Conservation (phyloP, 768 basidiomycete genomes). For the Lyophyllum decastes region DNA sequence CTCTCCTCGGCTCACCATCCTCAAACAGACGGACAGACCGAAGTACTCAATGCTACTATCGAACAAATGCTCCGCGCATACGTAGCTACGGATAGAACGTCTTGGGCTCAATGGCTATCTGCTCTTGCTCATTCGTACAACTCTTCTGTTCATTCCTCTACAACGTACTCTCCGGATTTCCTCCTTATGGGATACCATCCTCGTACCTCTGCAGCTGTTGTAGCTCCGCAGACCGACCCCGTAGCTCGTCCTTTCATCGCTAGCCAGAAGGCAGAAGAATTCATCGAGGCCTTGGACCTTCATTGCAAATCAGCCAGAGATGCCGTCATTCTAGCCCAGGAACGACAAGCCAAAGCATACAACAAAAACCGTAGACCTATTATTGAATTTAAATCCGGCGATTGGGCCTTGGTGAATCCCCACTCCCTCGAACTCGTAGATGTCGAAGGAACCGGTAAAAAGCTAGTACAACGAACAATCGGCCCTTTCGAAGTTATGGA, state of each 20-base stretch:
- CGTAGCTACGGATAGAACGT: no score
- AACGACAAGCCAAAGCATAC: neutral
- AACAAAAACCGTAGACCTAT: constrained; percentile 28
- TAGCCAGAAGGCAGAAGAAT: neutral
- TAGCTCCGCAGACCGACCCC: neutral
- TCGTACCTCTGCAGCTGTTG: neutral
- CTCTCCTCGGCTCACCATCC: constrained; percentile 22
- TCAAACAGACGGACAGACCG: no score
- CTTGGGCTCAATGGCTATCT: no score
- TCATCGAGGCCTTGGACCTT: neutral
- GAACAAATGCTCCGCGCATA: no score
- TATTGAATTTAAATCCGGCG: neutral
- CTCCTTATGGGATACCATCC: constrained; percentile 30
- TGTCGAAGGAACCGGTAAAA: no score
- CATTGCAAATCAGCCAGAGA: neutral
- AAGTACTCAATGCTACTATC: no score
- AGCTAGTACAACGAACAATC: no score
- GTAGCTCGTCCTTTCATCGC: neutral
- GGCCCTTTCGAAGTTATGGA: no score
- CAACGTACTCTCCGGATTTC: constrained; percentile 24
- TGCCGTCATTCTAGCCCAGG: neutral
- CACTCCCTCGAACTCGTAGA: no score
- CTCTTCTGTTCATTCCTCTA: constrained; percentile 24
- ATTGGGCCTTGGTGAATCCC: neutral
- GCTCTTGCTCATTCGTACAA: constrained; percentile 33